Percentiles rank a stretch among this genome's conserved stretches.
Evolutionary conservation across 2,329 filamentous ascomycete genomes (phyloP).

Genomic region (Trichoderma sp.): DNA sequence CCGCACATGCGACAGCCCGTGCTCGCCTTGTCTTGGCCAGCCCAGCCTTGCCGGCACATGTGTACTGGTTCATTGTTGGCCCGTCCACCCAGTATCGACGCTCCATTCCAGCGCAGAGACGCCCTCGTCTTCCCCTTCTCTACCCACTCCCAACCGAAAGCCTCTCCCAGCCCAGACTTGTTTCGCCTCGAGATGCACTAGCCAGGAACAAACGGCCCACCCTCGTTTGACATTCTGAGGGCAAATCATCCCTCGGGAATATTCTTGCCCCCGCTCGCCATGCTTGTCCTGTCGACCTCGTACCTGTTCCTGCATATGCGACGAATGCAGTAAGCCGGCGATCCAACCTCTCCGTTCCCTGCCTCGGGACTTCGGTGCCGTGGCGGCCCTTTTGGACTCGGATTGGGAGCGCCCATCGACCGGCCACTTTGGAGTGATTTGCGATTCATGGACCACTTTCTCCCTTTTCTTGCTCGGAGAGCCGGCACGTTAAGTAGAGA

Average conservation of each 20-base stretch:
- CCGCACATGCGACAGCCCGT: constrained; percentile 14
- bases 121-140: too few relatives aligned
- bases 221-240: constrained; percentile 3
- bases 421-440: neutral
- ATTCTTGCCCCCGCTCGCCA: neutral
- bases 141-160: neutral
- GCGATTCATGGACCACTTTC: constrained; percentile 4
- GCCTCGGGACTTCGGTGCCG: constrained; percentile 23
- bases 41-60: constrained; percentile 21
- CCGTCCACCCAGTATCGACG: neutral
- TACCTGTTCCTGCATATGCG: too few relatives aligned
- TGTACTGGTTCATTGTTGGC: constrained; percentile 2
- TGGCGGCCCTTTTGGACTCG: neutral
- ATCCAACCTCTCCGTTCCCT: neutral
- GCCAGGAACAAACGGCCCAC: constrained; percentile 1
- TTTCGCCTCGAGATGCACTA: constrained; percentile 16
- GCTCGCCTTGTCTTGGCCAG: constrained; percentile 17
- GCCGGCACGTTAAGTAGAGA: neutral
- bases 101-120: neutral
- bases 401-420: constrained; percentile 1
- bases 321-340: too few relatives aligned
- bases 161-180: neutral
- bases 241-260: too few relatives aligned
- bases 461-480: constrained; percentile 8
- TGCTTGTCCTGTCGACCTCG: neutral